Conservation (phyloP, 208 protist genomes). For the Wallacemonas collosoma region DNA sequence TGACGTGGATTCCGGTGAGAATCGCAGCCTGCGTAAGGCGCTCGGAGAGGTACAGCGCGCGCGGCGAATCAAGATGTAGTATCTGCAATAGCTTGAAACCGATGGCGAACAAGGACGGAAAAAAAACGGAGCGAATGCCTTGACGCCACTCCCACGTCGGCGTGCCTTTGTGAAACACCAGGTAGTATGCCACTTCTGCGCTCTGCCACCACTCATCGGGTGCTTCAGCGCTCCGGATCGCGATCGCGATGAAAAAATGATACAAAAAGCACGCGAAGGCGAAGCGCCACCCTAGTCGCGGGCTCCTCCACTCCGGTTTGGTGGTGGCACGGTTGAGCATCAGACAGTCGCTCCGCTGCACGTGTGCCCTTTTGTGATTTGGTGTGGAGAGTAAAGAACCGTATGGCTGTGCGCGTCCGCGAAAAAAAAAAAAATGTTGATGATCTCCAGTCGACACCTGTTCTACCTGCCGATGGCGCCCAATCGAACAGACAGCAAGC, state of each 20-base stretch:
- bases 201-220: conserved; percentile 92
- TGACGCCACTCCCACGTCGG: conserved; percentile 85
- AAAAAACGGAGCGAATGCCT: conserved; percentile 73
- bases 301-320: not conserved
- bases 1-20: conserved; percentile 48
- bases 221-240: conserved; percentile 50
- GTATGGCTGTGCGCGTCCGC: too few relatives aligned
- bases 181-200: conserved; percentile 78
- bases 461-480: too few relatives aligned
- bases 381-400: too few relatives aligned
- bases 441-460: too few relatives aligned
- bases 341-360: too few relatives aligned
- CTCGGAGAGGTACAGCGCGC: conserved; percentile 43
- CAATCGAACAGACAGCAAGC: too few relatives aligned
- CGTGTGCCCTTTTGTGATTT: too few relatives aligned
- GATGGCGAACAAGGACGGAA: conserved; percentile 56
- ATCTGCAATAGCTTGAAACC: conserved; percentile 61
- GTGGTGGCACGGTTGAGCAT: not conserved
- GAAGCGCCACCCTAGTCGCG: conserved; percentile 2
- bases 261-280: conserved; percentile 34
- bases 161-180: conserved; percentile 76
- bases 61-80: conserved; percentile 53
- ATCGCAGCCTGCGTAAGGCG: conserved; percentile 53
- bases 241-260: conserved; percentile 51
- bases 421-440: too few relatives aligned